Percentiles rank a stretch among this genome's conserved stretches.
Conservation (phyloP, 345 rosid genomes). For the Eucalyptus paniculata region DNA sequence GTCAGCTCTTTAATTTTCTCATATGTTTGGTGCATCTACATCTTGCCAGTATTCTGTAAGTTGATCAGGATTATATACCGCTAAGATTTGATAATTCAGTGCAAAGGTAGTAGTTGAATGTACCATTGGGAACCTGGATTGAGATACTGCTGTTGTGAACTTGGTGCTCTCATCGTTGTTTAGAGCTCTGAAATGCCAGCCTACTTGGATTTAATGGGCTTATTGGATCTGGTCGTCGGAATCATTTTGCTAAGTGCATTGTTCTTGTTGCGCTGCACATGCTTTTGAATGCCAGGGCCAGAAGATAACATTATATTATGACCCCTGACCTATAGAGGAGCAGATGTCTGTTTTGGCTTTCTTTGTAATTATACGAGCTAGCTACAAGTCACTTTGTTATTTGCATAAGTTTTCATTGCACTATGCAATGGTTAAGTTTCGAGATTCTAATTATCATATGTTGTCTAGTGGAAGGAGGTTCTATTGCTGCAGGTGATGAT, state of each 20-base stretch:
- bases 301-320: too few species aligned
- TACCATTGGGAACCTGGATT: too few species aligned
- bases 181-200: neutral
- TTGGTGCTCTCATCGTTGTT: neutral
- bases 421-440: neutral
- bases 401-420: neutral
- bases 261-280: too few species aligned
- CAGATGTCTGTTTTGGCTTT: too few species aligned
- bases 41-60: neutral
- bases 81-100: neutral
- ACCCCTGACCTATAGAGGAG: too few species aligned
- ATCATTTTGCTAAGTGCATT: neutral
- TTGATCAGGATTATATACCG: neutral
- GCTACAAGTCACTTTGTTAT: neutral
- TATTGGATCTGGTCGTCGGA: neutral
- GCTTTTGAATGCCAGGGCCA: too few species aligned
- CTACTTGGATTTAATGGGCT: neutral
- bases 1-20: too few species aligned
- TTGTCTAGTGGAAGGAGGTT: neutral
- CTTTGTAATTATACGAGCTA: fast-evolving
- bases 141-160: neutral
- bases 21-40: too few species aligned
- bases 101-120: too few species aligned
- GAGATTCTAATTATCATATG: neutral
- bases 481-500: neutral